phyloP scores from a whole-genome alignment of 805 yeast species.

The Nakazawaea populi region DNA sequence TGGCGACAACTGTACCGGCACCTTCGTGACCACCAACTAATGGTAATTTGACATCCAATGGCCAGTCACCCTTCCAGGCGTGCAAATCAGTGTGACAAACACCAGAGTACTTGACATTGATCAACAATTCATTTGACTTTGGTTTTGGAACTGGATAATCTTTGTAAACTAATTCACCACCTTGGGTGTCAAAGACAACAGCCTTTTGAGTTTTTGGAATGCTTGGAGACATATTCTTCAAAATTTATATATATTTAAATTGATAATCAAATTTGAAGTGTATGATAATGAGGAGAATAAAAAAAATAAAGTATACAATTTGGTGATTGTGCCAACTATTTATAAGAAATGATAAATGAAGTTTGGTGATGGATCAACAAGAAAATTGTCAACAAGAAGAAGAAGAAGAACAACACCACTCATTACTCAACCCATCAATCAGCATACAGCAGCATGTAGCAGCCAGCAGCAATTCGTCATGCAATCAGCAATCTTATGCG shows the following conservation, averaged over 20 bases:
- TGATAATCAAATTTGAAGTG: background rate
- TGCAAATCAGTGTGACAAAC: slow-evolving; percentile 64
- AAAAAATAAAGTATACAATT: too few relatives aligned
- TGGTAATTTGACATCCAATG: slow-evolving; percentile 48
- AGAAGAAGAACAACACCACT: too few relatives aligned
- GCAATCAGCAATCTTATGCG: too few relatives aligned
- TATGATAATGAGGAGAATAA: too few relatives aligned
- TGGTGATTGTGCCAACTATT: too few relatives aligned
- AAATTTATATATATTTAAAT: background rate
- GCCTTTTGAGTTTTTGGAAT: slow-evolving; percentile 49
- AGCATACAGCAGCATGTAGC: too few relatives aligned
- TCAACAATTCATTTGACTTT: slow-evolving; percentile 48
- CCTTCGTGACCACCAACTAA: slow-evolving; percentile 67
- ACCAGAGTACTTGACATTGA: slow-evolving; percentile 59
- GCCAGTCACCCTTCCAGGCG: slow-evolving; percentile 70
- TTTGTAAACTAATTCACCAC: slow-evolving; percentile 41
- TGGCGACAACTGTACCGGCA: slow-evolving; percentile 58
- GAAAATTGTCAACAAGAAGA: too few relatives aligned
- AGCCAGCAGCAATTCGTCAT: too few relatives aligned
- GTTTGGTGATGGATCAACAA: too few relatives aligned
- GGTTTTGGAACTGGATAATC: slow-evolving; percentile 56
- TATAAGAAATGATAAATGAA: too few relatives aligned
- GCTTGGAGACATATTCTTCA: background rate
- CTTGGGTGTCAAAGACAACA: slow-evolving; percentile 42
- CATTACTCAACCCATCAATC: too few relatives aligned